phyloP scores from a whole-genome alignment of 495 filamentous ascomycete species.

The Lichenothelia convexa region DNA sequence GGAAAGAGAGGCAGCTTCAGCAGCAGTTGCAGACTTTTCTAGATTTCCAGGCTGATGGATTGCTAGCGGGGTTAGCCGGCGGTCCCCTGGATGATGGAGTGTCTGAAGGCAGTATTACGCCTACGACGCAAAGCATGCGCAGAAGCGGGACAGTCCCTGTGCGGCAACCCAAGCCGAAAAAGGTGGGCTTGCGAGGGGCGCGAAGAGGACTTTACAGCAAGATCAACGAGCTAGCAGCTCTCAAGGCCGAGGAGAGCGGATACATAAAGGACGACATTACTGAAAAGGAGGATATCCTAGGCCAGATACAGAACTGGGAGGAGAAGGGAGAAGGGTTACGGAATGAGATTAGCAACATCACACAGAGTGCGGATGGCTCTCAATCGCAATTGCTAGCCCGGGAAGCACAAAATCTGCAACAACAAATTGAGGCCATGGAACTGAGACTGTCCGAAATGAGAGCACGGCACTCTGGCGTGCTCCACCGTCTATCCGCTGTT shows the following conservation, averaged over 20 bases:
- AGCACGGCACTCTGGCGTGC: conserved; percentile 39
- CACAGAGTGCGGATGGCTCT: conserved; percentile 23
- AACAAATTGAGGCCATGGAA: conserved; percentile 36
- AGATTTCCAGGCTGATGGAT: conserved; percentile 67
- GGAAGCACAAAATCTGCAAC: conserved; percentile 20
- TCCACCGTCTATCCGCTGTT: conserved; percentile 39
- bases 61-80: conserved; percentile 34
- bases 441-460: conserved; percentile 49
- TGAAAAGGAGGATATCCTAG: conserved; percentile 38
- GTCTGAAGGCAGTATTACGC: conserved; percentile 32
- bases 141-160: conserved; percentile 11
- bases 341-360: conserved; percentile 30
- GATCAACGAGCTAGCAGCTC: conserved; percentile 50
- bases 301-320: conserved; percentile 41
- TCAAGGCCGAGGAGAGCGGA: conserved; percentile 54
- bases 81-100: conserved; percentile 18
- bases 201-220: conserved; percentile 49
- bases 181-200: conserved; percentile 44
- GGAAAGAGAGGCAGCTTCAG: conserved; percentile 45
- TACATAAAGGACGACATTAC: conserved; percentile 38
- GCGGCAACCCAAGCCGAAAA: conserved; percentile 37
- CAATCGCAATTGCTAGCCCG: conserved; percentile 15
- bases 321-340: conserved; percentile 30
- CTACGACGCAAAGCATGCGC: conserved; percentile 21
- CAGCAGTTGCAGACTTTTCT: conserved; percentile 60